Evolutionary conservation across 2,329 filamentous ascomycete genomes (phyloP), one percentile per base, ranked within the genome.

Genomic region (Botrytis galanthina): DNA sequence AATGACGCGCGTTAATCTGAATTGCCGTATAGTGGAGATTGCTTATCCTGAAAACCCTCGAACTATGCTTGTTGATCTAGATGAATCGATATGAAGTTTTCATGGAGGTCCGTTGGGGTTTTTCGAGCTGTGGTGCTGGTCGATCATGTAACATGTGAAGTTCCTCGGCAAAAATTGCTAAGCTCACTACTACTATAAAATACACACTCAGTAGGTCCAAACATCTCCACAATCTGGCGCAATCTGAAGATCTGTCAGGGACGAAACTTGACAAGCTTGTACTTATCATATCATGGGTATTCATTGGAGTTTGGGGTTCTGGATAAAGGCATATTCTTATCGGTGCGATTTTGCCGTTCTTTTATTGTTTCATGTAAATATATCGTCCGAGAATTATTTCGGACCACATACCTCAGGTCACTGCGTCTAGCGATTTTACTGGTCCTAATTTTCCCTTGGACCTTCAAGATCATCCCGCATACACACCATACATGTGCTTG

Each of bases 311-410:
- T 18, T 32, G 20, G 44, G 29, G 42, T 48, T 48, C 20, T 35
- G 62, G 62, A 35, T 64, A 48, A 64, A 35, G 32, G 18, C n/a
- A 64, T 18, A 9, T 64, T 48, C 62, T 64, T 64, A 35, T 66
- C 62, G 42, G 62, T 35, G 42, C 48, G 20, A 48, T 48, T 35
- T 48, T 66, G 62, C 62, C 62, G 62, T 66, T 35, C 29, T 66
- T 48, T 48, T 66, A 48, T 66, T 37, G 62, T 66, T 66, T 66
- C 62, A 66, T 2, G 16, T 48, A 48, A 2, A 42, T 26, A 14
- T 7, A 29, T 16, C 2, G 62, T 26, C 42, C 29, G 42, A 66
- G 10, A 44, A 22, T 35, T 66, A 66, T 66, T 66, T 48, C 20
- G 62, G 62, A 35, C 29, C 20, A 35, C 16, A 14, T 48, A 26